Evolutionary conservation across 1,284 basidiomycete species (phyloP).

Genomic region (Heimioporus punctisporus): DNA sequence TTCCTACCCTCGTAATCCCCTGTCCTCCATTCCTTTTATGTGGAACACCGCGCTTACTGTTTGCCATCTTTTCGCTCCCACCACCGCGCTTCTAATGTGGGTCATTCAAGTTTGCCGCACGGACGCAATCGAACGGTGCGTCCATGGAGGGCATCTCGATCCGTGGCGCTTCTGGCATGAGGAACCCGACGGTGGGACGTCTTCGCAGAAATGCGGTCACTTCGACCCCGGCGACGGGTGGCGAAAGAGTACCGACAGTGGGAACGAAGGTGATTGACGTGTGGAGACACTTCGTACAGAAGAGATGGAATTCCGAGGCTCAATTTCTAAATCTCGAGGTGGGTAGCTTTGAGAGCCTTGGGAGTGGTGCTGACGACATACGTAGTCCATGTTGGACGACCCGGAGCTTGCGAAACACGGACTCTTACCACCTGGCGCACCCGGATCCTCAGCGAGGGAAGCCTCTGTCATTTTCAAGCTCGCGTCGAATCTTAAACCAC

Average conservation of each 20-base stretch:
- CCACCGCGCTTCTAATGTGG: too few species aligned
- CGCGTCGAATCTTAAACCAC: slow-evolving; percentile 75
- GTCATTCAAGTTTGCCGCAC: too few species aligned
- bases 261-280: slow-evolving; percentile 52
- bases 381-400: slow-evolving; percentile 63
- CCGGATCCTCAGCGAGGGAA: slow-evolving; percentile 60
- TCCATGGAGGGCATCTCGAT: slow-evolving; percentile 28
- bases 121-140: too few species aligned
- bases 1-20: too few species aligned
- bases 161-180: slow-evolving; percentile 32
- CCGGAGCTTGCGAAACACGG: slow-evolving; percentile 68
- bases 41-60: too few species aligned
- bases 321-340: slow-evolving; percentile 84
- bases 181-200: slow-evolving; percentile 46
- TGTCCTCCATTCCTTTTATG: too few species aligned
- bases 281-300: slow-evolving; percentile 72
- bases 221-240: slow-evolving; percentile 13
- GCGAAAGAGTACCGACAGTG: slow-evolving; percentile 15
- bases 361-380: slow-evolving; percentile 28
- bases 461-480: slow-evolving; percentile 87
- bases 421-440: slow-evolving; percentile 67
- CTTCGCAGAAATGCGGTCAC: slow-evolving; percentile 58
- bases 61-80: too few species aligned
- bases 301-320: slow-evolving; percentile 66
- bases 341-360: slow-evolving; percentile 37